Conservation (phyloP, 148 eudicot species). For the Linanthus parryae region DNA sequence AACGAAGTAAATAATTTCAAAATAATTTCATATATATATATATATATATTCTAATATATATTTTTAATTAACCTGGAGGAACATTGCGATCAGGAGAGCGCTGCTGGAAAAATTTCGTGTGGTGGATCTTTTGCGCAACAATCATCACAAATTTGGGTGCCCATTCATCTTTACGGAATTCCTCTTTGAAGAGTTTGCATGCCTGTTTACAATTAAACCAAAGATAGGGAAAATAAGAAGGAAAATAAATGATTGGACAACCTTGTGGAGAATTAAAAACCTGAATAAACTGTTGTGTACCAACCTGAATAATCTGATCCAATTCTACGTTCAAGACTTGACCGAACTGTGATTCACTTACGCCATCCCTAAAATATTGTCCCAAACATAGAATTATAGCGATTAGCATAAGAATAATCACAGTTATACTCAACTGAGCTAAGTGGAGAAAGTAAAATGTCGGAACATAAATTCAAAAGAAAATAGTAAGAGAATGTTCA, state of each 20-base stretch:
- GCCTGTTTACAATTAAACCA: too few species aligned
- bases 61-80: conserved; percentile 73
- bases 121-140: conserved; percentile 88
- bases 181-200: conserved; percentile 82
- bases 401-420: too few species aligned
- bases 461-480: too few species aligned
- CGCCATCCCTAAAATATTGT: conserved; percentile 78
- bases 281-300: background rate
- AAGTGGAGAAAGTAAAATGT: background rate
- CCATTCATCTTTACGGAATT: conserved; percentile 81
- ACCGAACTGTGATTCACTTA: conserved; percentile 82
- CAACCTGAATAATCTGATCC: conserved; percentile 78
- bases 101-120: conserved; percentile 78
- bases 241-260: too few species aligned
- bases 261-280: too few species aligned
- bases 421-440: too few species aligned
- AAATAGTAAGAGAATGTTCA: background rate
- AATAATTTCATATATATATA: too few species aligned
- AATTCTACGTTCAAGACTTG: conserved; percentile 87
- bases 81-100: conserved; percentile 77
- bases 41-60: too few species aligned
- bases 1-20: too few species aligned
- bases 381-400: too few species aligned
- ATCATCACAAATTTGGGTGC: conserved; percentile 71
- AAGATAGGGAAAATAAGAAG: background rate